Conservation (phyloP, 2,329 filamentous ascomycete genomes). For the Xylaria sp. region DNA sequence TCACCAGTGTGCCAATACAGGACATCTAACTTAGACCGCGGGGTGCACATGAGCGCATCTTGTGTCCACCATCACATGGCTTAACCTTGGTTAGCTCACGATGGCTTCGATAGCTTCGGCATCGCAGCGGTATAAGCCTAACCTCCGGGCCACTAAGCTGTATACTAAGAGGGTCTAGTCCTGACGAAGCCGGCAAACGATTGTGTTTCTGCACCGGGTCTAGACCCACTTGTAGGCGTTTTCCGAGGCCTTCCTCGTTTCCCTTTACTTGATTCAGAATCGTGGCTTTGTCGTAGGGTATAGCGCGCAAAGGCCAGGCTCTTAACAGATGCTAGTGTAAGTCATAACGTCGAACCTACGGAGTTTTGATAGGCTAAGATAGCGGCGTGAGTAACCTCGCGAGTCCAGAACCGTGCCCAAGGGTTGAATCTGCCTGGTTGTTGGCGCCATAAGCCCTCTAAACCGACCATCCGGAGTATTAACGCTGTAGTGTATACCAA, state of each 20-base stretch:
- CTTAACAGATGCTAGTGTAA: slow-evolving; percentile 20
- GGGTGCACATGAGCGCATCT: slow-evolving; percentile 26
- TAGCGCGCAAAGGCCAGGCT: slow-evolving; percentile 38
- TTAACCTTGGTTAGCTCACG: slow-evolving; percentile 34
- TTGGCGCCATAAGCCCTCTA: slow-evolving; percentile 29
- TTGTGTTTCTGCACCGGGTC: slow-evolving; percentile 32
- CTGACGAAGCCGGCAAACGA: slow-evolving; percentile 26
- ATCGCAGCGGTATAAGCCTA: slow-evolving; percentile 34
- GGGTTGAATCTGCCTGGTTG: slow-evolving; percentile 21
- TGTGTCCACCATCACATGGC: slow-evolving; percentile 27
- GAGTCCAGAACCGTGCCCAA: slow-evolving; percentile 10
- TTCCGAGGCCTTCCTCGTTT: slow-evolving; percentile 44
- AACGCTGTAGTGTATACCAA: neutral
- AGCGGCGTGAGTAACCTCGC: slow-evolving; percentile 10
- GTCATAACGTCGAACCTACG: slow-evolving; percentile 33
- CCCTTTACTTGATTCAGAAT: slow-evolving; percentile 47
- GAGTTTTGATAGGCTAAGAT: slow-evolving; percentile 33
- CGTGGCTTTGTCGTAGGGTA: slow-evolving; percentile 38
- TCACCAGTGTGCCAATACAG: slow-evolving; percentile 4
- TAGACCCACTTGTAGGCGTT: slow-evolving; percentile 47
- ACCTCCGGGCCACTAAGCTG: slow-evolving; percentile 30
- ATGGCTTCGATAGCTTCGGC: slow-evolving; percentile 40
- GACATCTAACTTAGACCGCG: slow-evolving; percentile 26
- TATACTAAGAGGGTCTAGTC: slow-evolving; percentile 22
- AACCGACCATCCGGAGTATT: slow-evolving; percentile 5